Base-by-base conservation (phyloP, 176 grass and related monocot genomes). In the Puya raimondii region DNA sequence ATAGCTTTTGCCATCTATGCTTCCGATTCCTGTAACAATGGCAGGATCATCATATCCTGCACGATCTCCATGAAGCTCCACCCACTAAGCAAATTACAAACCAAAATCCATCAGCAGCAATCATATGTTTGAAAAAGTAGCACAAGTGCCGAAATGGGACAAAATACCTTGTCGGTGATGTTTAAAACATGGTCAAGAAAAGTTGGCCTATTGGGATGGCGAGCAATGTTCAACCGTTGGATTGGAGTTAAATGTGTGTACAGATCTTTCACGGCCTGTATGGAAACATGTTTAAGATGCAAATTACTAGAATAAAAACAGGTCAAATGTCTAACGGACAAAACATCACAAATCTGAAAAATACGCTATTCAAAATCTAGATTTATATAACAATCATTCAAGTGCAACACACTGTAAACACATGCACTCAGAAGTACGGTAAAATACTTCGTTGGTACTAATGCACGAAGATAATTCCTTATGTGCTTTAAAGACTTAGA, bases 21-120 rank as follows among this genome's bases (percentile, higher is more conserved):
- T 71, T 74, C 82, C 82, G 27, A 84, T 25, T 21, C 76, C 74
- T 22, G 76, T 65, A 29, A 80, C 82, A 65, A 84, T 75, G 5
- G 82, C 76, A 65, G 82, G 82, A 63, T 84, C 82, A 56, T 84
- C 82, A 84, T 80, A 84, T 47, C 82, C 82, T 12, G 82, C 82
- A 79, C 76, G 77, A 52, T 84, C 76, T 51, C 82, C 82, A 79
- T 84, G 82, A 17, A 84, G 78, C 76, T 84, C 82, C 25, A 84
- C 68, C 82, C 82, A 84, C 82, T 79, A 59, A 53, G 49, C 10
- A 75, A 81, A 7, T 3, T 14, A 74, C 49, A 69, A 23, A 73
- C 56, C n/a, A 65, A 59, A 11, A n/a, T 16, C 9, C 23, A 49
- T 50, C 57, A 74, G 26, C 9, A 23, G 5, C 11, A 74, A 73